phyloP scores from a whole-genome alignment of 225 moss, liverwort and hornwort genomes.

The Climacium dendroides region DNA sequence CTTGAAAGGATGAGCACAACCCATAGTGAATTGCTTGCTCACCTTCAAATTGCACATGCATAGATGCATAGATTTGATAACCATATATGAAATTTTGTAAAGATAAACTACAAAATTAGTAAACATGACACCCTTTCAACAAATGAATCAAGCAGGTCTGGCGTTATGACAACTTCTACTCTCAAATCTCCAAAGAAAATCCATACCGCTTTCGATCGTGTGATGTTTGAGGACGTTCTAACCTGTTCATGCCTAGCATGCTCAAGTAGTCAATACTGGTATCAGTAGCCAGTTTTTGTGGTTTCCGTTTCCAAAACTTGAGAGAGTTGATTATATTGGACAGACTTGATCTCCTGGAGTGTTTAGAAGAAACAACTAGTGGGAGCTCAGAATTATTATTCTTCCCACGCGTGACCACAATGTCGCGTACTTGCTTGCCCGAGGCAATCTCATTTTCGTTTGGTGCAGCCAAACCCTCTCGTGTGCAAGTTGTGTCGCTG shows the following conservation, averaged over 20 bases:
- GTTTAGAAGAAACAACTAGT: background rate
- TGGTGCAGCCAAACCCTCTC: background rate
- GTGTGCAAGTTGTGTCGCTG: background rate
- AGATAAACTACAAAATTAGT: background rate
- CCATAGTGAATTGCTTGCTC: background rate
- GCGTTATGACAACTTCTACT: background rate
- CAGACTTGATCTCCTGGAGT: background rate
- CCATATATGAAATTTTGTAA: background rate
- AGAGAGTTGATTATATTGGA: slow-evolving; percentile 2
- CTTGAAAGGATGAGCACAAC: background rate
- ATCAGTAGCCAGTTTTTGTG: background rate
- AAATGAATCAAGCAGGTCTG: background rate
- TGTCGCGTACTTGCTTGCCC: background rate
- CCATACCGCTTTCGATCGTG: background rate
- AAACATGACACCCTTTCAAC: background rate
- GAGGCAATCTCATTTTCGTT: background rate
- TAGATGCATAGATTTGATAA: background rate
- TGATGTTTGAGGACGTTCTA: background rate
- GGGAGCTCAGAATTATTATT: background rate
- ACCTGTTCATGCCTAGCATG: background rate
- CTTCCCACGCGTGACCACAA: background rate
- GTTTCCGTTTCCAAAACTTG: slow-evolving; percentile 34
- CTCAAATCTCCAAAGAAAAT: background rate
- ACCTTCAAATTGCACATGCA: background rate
- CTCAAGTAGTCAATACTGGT: background rate